phyloP scores from a whole-genome alignment of 2,329 filamentous ascomycete species.

The Domatiomyces catenatus region DNA sequence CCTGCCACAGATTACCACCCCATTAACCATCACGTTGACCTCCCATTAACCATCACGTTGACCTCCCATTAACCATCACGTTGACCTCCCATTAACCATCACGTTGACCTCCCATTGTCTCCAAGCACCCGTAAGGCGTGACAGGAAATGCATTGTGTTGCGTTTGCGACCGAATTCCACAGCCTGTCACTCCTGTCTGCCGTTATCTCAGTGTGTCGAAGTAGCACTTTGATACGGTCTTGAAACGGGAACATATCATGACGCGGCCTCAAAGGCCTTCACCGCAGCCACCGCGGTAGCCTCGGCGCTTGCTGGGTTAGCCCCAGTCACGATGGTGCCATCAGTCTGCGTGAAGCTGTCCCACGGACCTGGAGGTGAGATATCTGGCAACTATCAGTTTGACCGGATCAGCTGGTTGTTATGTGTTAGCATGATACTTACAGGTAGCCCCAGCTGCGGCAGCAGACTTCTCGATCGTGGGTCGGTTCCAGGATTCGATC shows the following conservation, averaged over 20 bases:
- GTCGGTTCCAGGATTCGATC: constrained; percentile 21
- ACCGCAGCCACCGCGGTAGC: constrained; percentile 21
- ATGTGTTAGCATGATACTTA: constrained; percentile 8
- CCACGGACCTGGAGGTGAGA: constrained; percentile 7
- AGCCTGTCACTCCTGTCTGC: too few species aligned
- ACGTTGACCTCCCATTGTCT: too few species aligned
- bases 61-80: too few species aligned
- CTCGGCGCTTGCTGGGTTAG: constrained; percentile 23
- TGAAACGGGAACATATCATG: neutral
- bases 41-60: too few species aligned
- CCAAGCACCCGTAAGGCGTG: too few species aligned
- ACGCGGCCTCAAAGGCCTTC: constrained; percentile 16
- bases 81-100: too few species aligned
- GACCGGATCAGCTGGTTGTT: neutral
- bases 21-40: too few species aligned
- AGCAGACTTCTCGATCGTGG: constrained; percentile 21
- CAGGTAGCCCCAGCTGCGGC: constrained; percentile 20
- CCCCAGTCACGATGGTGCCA: constrained; percentile 24
- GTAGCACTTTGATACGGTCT: neutral
- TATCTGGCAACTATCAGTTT: neutral
- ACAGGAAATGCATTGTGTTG: too few species aligned
- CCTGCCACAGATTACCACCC: too few species aligned
- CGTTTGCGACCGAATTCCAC: too few species aligned
- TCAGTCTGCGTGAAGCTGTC: constrained; percentile 20
- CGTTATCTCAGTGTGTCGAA: neutral